A percentile compares a stretch with the other conserved stretches of the same genome.
phyloP scores from a whole-genome alignment of 148 eudicot species.

The Nepenthes mirabilis region DNA sequence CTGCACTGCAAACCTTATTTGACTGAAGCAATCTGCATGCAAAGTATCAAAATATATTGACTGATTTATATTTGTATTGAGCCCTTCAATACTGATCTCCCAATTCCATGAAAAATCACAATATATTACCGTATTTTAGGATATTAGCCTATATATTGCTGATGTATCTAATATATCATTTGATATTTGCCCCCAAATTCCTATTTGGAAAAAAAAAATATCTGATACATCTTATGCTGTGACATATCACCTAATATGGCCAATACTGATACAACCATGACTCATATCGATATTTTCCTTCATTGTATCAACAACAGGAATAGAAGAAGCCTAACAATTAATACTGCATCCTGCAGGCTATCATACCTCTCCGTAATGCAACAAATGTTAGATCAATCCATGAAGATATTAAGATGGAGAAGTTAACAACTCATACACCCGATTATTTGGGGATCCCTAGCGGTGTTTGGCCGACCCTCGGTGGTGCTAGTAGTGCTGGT shows the following conservation, averaged over 20 bases:
- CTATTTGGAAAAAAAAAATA: too few relatives aligned
- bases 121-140: too few relatives aligned
- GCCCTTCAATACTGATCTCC: too few relatives aligned
- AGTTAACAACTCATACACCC: constrained; percentile 55
- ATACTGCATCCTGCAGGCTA: constrained; percentile 17
- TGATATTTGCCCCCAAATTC: too few relatives aligned
- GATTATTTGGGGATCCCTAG: constrained; percentile 40
- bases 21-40: too few relatives aligned
- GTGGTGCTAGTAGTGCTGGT: constrained; percentile 42
- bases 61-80: too few relatives aligned
- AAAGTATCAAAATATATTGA: too few relatives aligned
- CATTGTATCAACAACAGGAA: not conserved
- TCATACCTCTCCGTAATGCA: constrained; percentile 20
- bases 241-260: too few relatives aligned
- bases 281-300: not conserved
- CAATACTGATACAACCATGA: not conserved
- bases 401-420: constrained; percentile 40
- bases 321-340: not conserved
- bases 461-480: constrained; percentile 49
- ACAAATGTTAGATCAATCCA: constrained; percentile 35
- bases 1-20: not conserved
- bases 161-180: too few relatives aligned
- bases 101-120: too few relatives aligned
- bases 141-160: too few relatives aligned
- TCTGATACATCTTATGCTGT: too few relatives aligned